A percentile compares a stretch with the other conserved stretches of the same genome.
phyloP scores from a whole-genome alignment of 768 basidiomycete species.

The Phaeotremella skinneri region DNA sequence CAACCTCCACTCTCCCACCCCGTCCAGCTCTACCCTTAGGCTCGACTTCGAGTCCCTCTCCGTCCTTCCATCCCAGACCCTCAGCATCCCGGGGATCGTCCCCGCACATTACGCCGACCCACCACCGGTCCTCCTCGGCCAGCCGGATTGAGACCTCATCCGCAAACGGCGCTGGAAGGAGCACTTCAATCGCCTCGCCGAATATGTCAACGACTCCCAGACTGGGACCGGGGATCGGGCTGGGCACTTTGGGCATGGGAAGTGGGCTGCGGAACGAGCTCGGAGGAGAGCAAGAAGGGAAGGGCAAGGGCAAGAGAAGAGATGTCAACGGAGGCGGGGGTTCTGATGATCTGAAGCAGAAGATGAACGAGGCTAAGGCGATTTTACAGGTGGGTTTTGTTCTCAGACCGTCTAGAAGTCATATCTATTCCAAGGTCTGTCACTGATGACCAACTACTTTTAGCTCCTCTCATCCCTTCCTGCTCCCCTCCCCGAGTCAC shows the following conservation, averaged over 20 bases:
- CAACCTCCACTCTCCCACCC: conserved; percentile 16
- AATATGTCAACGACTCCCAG: neutral
- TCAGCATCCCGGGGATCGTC: conserved; percentile 10
- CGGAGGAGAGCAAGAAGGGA: neutral
- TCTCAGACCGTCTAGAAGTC: neutral
- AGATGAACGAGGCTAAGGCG: conserved; percentile 12
- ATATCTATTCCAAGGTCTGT: neutral
- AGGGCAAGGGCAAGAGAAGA: neutral
- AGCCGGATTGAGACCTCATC: conserved; percentile 11
- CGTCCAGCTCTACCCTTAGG: neutral
- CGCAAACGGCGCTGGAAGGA: neutral
- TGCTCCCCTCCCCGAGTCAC: conserved; percentile 32
- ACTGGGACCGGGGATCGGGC: conserved; percentile 1
- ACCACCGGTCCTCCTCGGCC: conserved; percentile 19
- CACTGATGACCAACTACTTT: conserved; percentile 2
- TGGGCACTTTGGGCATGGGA: conserved; percentile 20
- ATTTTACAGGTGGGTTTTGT: conserved; percentile 29
- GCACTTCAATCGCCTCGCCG: neutral
- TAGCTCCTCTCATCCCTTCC: conserved; percentile 33
- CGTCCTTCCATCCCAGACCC: neutral
- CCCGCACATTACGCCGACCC: conserved; percentile 4
- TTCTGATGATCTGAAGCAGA: conserved; percentile 6
- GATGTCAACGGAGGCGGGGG: neutral
- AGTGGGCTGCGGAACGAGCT: conserved; percentile 29
- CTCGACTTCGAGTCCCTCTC: neutral